Base-by-base conservation (phyloP, 352 stramenopile genomes). In the Blastocystis sp. region DNA sequence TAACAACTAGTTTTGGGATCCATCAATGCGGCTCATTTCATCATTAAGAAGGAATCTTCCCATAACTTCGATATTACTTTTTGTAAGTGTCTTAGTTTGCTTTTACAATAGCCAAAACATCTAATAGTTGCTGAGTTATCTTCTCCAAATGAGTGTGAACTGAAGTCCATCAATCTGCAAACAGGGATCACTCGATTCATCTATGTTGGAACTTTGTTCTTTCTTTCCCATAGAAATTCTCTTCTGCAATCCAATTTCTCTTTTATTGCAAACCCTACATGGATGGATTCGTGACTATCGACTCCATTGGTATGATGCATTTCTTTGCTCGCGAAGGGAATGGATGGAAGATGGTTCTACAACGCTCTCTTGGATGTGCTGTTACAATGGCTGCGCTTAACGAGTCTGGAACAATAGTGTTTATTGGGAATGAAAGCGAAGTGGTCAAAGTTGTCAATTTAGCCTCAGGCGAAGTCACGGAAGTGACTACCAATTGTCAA, bases 331-430 rank as follows among this genome's bases (percentile, higher is more conserved):
- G 46, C 2, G 27, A 63, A 14, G 42, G 29, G 21, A n/a, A 63
- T 27, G 6, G 7, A 9, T 80, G 69, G 69, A 80, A 61, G 43
- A 9, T 9, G 9, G 39, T 95, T 95, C 43, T 54, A 75, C 39
- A 75, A 74, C n/a, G 52, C 67, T 24, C 32, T 74, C 29, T 46
- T 75, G 4, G 42, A 54, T 61, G 35, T 29, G 16, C 75, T 86
- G 12, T 86, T 86, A 52, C 57, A 88, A 0, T 86, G 89, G 0
- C 91, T 91, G 16, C 92, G 92, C 0, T 89, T 95, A 46, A 89
- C 91, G 58, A 46, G 86, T 19, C 77, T 94, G 2, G 92, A 95
- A 88, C 93, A 93, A 88, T 91, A 94, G 86, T 95, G 94, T 89
- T 94, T 95, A 56, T 92, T 92, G 39, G 39, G 9, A 46, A 46